Base-by-base conservation (phyloP, 768 basidiomycete genomes). In the Boletus tylopilopsis region DNA sequence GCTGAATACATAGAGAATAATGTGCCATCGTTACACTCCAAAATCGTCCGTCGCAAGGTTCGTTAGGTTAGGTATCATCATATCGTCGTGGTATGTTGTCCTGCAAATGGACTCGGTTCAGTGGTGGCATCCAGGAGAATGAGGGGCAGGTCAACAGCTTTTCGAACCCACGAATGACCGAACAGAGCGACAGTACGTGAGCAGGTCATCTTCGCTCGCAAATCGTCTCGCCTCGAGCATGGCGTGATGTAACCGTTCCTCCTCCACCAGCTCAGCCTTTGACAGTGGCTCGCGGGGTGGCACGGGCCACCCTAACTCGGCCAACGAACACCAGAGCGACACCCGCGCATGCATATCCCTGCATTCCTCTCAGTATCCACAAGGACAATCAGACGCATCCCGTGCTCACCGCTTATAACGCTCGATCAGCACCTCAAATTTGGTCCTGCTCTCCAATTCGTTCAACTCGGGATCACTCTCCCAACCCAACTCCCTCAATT, bases 341-440 rank as follows among this genome's bases (percentile, higher is more conserved):
- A 83, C 69, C 29, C 84, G 79, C 16, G 76, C 72, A 51, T 81
- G 76, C 80, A 86, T 85, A 56, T 86, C 84, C 36, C 84, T 87
- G 32, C 18, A 23, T 27, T 19, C 30, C 29, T 12, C 13, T 35
- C 45, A 64, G 45, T 33, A 48, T 25, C 50, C 25, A 16, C 10
- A 4, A 21, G 6, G 13, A 10, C 16, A 18, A 43, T n/a, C n/a
- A 9, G 34, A 19, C 12, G 16, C 29, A 42, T 32, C 23, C 6
- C 34, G 24, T 3, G 70, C 76, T 64, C 54, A 82, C 81, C 70
- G 75, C 52, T 69, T 69, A 57, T 79, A 85, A 24, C 82, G 71
- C 45, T 82, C 81, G 39, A 85, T 53, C 19, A 85, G 64, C 46
- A 73, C 70, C 55, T 85, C 82, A 49, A 84, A 85, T 56, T 75